Conservation (phyloP, 2,329 filamentous ascomycete species). For the Epichloe glyceriae region DNA sequence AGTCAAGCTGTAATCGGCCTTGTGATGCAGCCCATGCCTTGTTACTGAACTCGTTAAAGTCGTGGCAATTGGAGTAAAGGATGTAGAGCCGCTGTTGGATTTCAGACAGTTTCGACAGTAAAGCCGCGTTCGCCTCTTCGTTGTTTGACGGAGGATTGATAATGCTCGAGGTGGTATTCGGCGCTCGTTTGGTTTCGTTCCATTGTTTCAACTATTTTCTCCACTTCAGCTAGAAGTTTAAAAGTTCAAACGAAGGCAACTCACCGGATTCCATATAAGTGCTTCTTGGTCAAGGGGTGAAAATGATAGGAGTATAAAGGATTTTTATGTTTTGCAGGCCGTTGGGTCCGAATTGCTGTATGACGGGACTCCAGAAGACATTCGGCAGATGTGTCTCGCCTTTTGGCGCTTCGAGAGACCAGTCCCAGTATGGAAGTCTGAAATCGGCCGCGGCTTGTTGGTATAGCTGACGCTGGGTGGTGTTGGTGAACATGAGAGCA, state of each 20-base stretch:
- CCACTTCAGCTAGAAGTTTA: not conserved
- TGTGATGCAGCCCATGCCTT: constrained; percentile 44
- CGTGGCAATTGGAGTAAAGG: constrained; percentile 52
- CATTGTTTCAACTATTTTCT: constrained; percentile 40
- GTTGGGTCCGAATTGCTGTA: constrained; percentile 43
- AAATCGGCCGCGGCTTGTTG: constrained; percentile 36
- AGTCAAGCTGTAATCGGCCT: constrained; percentile 42
- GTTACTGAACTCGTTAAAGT: constrained; percentile 58
- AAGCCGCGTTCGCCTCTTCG: constrained; percentile 35
- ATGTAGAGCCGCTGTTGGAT: constrained; percentile 53
- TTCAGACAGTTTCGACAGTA: constrained; percentile 32
- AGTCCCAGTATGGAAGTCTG: constrained; percentile 48
- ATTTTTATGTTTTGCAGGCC: constrained; percentile 45
- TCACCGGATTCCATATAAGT: constrained; percentile 47
- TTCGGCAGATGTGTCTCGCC: constrained; percentile 35
- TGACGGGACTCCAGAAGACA: constrained; percentile 32
- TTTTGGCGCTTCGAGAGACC: constrained; percentile 35
- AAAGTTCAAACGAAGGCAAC: constrained; percentile 13
- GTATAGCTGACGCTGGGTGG: constrained; percentile 34
- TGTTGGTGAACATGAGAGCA: constrained; percentile 34
- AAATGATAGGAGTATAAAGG: constrained; percentile 50
- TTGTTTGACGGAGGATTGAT: constrained; percentile 40
- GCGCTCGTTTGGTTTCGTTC: constrained; percentile 45
- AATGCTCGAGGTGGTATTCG: constrained; percentile 23
- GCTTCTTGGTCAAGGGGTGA: constrained; percentile 41